Evolutionary conservation across 371 early-diverging fungal genomes (phyloP).

Genomic region (Circinella umbellata): DNA sequence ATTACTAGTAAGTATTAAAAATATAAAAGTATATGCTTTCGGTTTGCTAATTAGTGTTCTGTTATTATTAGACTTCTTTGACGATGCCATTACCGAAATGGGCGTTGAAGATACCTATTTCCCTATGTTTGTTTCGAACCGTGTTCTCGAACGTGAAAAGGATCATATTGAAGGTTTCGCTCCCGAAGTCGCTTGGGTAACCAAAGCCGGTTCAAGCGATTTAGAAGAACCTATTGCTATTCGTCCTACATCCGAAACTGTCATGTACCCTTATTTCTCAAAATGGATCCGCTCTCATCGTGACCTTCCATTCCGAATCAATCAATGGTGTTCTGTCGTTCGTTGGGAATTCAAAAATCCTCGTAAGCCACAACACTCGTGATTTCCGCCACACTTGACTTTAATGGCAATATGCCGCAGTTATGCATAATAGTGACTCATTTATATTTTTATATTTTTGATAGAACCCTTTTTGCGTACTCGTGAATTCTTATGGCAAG

Average conservation of each 20-base stretch:
- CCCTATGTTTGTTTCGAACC: conserved; percentile 99
- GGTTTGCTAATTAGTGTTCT: background rate
- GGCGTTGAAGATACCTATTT: conserved; percentile 99
- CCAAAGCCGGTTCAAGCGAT: conserved; percentile 94
- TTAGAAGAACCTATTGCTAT: conserved; percentile 98
- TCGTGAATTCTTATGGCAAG: conserved; percentile 99
- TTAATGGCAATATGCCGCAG: too few relatives aligned
- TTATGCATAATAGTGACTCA: background rate
- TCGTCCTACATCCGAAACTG: conserved; percentile 99
- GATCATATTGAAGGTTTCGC: conserved; percentile 99
- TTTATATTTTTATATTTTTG: background rate
- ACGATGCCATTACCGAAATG: conserved; percentile 86
- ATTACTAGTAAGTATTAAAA: conserved; percentile 76
- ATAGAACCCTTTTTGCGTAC: conserved; percentile 98
- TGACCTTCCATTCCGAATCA: conserved; percentile 98
- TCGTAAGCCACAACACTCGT: conserved; percentile 54
- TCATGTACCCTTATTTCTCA: conserved; percentile 99
- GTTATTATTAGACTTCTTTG: conserved; percentile 80
- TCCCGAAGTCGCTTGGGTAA: conserved; percentile 99
- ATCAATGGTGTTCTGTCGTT: conserved; percentile 99
- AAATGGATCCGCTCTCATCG: conserved; percentile 99
- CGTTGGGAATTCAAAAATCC: conserved; percentile 99
- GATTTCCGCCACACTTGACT: too few relatives aligned
- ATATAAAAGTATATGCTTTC: background rate
- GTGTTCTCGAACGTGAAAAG: conserved; percentile 96